Base-by-base conservation (phyloP, 306 rosid species). In the Carpinus viminea region DNA sequence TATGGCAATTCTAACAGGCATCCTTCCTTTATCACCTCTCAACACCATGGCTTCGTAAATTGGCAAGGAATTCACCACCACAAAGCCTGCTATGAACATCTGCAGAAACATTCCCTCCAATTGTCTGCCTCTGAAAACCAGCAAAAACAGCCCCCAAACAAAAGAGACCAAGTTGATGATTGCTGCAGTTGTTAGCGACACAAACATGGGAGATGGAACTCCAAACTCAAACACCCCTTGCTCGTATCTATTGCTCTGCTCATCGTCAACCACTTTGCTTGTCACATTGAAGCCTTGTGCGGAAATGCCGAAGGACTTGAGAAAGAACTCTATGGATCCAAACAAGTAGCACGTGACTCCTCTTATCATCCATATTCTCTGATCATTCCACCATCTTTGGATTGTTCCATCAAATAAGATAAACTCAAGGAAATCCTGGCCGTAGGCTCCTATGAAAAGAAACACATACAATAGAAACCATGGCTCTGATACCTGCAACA, bases 371-470 rank as follows among this genome's bases (percentile, higher is more conserved):
- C 91, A 85, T 68, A 85, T 85, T 64, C 89, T 83, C 31, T 88
- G 89, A n/a, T 85, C 83, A 50, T 76, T 85, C 89, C 91, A 88
- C 91, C 89, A 88, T 50, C 51, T 79, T 2, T 34, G 46, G 24
- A 88, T 20, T 13, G 84, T 74, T 46, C 79, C 59, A 41, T 41
- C 45, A 41, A 1, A 41, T 5, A 41, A 64, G 54, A 73, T 2
- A 72, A 85, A 87, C 17, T 85, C 87, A 3, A 87, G 2, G 7
- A 78, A n/a, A n/a, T 85, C 82, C 54, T 80, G 75, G 1, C 78
- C 79, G n/a, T 87, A 85, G 2, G 87, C 80, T 47, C 87, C 91
- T 4, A 85, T 0, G 61, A 82, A 74, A 26, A 82, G 76, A 17
- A 87, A 82, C 18, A 74, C 54, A 17, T 87, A 82, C 51, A 87